Percentiles rank a stretch among this genome's conserved stretches.
These are phyloP conservation scores for Trypanosoma cruzi DNA, from an alignment of 208 protist species.

Conservation along the genomic window DNA sequence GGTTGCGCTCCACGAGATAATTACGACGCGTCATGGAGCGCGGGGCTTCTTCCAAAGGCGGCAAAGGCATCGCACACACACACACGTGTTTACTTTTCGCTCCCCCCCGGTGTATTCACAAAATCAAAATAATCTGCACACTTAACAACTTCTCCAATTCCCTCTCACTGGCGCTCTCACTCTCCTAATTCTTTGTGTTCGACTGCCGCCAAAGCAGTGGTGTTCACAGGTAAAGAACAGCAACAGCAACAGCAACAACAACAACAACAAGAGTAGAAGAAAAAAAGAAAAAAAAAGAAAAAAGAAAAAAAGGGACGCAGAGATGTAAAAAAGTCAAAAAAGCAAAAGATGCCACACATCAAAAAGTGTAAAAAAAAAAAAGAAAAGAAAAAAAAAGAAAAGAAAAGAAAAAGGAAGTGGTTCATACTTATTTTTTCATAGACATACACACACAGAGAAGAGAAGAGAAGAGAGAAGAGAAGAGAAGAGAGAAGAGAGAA, in stretches of 20 bases:
- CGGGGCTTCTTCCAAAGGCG: constrained; percentile 59
- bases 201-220: neutral
- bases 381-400: constrained; percentile 7
- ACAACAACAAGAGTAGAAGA: too few species aligned
- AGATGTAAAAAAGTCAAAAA: neutral
- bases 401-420: too few species aligned
- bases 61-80: constrained; percentile 38
- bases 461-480: too few species aligned
- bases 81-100: neutral
- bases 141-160: neutral
- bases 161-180: neutral
- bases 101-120: too few species aligned
- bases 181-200: neutral
- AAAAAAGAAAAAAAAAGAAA: constrained; percentile 28
- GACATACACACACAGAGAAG: neutral
- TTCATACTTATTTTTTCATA: neutral
- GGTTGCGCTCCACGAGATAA: constrained; percentile 84
- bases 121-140: neutral
- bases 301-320: constrained; percentile 10
- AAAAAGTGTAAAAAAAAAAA: neutral
- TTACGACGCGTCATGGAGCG: constrained; percentile 73
- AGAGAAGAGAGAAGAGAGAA: neutral
- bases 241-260: neutral
- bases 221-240: neutral
- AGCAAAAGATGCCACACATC: too few species aligned